A percentile compares a stretch with the other conserved stretches of the same genome.
phyloP scores from a whole-genome alignment of 441 rosid genomes.

The Corymbia calophylla region DNA sequence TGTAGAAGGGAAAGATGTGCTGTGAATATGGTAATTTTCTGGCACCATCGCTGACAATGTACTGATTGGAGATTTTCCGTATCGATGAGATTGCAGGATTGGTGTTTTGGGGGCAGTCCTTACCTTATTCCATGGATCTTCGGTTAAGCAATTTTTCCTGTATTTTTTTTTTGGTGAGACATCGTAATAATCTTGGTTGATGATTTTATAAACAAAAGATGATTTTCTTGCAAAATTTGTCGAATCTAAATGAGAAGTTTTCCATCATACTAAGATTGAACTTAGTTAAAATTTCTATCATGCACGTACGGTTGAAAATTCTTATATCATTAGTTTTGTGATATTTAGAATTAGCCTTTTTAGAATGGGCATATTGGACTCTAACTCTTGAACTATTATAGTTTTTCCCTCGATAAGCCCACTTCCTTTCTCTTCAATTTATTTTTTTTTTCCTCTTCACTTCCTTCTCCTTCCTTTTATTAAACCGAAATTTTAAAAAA shows the following conservation, averaged over 20 bases:
- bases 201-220: no score
- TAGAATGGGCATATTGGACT: rapidly evolving
- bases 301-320: neutral
- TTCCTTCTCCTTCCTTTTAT: neutral
- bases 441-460: neutral
- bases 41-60: neutral
- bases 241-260: neutral
- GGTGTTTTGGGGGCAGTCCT: neutral
- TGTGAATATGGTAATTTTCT: neutral
- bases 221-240: neutral
- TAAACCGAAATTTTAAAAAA: no score
- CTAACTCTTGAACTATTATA: neutral
- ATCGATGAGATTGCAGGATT: neutral
- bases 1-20: neutral
- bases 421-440: neutral
- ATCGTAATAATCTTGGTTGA: neutral
- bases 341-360: neutral
- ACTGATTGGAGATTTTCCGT: neutral
- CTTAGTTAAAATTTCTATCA: rapidly evolving
- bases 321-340: neutral
- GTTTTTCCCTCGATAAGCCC: neutral
- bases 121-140: neutral
- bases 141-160: neutral
- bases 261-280: no score
- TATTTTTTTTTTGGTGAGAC: neutral